Conservation (phyloP, 108 stramenopile species). For the Ochromonas danica region DNA sequence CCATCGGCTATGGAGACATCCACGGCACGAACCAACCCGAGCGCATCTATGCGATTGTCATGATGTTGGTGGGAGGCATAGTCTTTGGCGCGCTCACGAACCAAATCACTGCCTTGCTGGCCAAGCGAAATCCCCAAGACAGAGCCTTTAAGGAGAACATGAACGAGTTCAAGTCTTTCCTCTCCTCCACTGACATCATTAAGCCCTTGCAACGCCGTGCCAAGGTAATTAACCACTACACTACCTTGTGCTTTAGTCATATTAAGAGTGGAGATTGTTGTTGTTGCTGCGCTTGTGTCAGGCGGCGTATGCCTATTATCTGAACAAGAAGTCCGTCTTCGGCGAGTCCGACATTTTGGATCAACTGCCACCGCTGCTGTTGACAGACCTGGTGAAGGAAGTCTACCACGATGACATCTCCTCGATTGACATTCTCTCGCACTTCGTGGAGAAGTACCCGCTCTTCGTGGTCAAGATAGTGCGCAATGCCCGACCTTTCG, state of each 20-base stretch:
- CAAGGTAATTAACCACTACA: slow-evolving; percentile 3
- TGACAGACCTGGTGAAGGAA: background rate
- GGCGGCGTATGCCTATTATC: slow-evolving; percentile 19
- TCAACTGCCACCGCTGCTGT: background rate
- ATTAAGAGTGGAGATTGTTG: background rate
- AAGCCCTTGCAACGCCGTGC: background rate
- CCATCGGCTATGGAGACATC: slow-evolving; percentile 40
- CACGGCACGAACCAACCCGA: slow-evolving; percentile 2
- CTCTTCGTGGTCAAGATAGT: background rate
- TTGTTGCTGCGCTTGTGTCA: background rate
- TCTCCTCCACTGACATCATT: background rate
- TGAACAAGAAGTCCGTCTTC: slow-evolving; percentile 4
- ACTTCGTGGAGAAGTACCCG: background rate
- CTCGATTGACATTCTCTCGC: background rate
- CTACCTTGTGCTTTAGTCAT: background rate
- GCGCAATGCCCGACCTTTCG: background rate
- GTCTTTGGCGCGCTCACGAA: slow-evolving; percentile 24
- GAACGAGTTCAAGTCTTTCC: slow-evolving; percentile 11
- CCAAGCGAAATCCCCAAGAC: slow-evolving; percentile 28
- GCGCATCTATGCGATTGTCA: slow-evolving; percentile 22
- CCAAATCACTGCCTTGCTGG: background rate
- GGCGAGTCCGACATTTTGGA: background rate
- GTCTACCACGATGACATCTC: background rate
- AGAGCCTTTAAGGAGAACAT: slow-evolving; percentile 20
- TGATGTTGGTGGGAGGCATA: slow-evolving; percentile 6